Conservation (phyloP, 768 basidiomycete species). For the Mycena epipterygia region DNA sequence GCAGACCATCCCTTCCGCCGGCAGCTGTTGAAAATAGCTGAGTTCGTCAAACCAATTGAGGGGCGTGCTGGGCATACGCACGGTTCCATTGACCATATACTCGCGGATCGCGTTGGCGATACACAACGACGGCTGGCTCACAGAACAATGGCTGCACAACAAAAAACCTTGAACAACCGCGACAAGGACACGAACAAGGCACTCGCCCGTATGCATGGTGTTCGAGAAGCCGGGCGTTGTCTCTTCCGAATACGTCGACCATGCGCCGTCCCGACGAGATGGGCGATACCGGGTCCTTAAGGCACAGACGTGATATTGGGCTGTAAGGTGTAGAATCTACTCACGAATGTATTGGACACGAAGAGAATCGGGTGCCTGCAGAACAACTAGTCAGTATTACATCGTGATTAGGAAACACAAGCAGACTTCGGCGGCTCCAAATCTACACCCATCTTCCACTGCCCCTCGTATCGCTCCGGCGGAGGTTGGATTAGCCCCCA, state of each 20-base stretch:
- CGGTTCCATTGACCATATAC: conserved; percentile 16
- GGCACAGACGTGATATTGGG: neutral
- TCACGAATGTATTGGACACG: conserved; percentile 22
- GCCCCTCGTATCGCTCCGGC: conserved; percentile 17
- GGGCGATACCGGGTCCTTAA: conserved; percentile 19
- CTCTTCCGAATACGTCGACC: conserved; percentile 12
- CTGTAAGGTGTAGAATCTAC: neutral
- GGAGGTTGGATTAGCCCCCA: conserved; percentile 22
- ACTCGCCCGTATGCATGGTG: conserved; percentile 21
- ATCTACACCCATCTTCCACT: conserved; percentile 24
- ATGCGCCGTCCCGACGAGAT: conserved; percentile 19
- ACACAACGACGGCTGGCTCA: conserved; percentile 19
- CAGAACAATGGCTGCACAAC: conserved; percentile 3
- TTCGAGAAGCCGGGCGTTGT: conserved; percentile 18
- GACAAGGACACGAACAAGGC: neutral
- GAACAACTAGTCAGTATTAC: neutral
- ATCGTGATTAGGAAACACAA: too few relatives aligned
- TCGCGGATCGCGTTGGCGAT: conserved; percentile 12
- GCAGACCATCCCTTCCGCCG: neutral
- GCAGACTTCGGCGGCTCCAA: conserved; percentile 12
- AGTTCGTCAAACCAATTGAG: neutral
- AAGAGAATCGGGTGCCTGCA: conserved; percentile 27
- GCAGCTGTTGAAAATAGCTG: neutral
- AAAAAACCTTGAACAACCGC: neutral
- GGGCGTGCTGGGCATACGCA: neutral